Conservation (phyloP, 2,329 filamentous ascomycete genomes). For the Colletotrichum cereale region DNA sequence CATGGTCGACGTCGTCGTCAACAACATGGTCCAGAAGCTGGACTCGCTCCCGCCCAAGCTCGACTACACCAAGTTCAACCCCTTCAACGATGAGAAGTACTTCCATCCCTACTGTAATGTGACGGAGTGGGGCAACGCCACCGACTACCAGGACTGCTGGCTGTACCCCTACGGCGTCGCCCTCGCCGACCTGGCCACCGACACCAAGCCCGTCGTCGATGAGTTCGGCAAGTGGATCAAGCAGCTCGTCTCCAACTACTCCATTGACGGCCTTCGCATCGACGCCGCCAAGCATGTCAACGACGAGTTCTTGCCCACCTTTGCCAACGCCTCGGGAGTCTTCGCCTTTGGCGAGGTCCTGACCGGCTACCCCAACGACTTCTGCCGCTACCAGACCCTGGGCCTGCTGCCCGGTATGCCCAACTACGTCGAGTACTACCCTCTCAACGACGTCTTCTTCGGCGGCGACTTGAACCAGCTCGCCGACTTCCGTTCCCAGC, state of each 20-base stretch:
- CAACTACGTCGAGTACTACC: slow-evolving; percentile 68
- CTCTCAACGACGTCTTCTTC: slow-evolving; percentile 31
- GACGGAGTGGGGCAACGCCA: slow-evolving; percentile 65
- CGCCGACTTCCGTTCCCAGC: slow-evolving; percentile 41
- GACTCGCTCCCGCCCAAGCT: slow-evolving; percentile 61
- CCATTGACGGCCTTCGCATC: slow-evolving; percentile 71
- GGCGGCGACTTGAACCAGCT: slow-evolving; percentile 48
- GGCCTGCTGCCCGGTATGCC: slow-evolving; percentile 68
- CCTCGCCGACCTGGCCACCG: slow-evolving; percentile 73
- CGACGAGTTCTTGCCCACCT: slow-evolving; percentile 68
- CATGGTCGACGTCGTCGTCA: slow-evolving; percentile 68
- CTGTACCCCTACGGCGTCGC: slow-evolving; percentile 66
- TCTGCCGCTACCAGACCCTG: slow-evolving; percentile 68
- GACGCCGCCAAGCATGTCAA: slow-evolving; percentile 75
- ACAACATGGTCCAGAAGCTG: slow-evolving; percentile 58
- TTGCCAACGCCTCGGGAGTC: slow-evolving; percentile 66
- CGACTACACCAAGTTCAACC: slow-evolving; percentile 43
- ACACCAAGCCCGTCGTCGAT: slow-evolving; percentile 58
- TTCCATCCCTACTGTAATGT: slow-evolving; percentile 73
- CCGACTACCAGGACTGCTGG: slow-evolving; percentile 68
- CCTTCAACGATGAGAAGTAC: slow-evolving; percentile 65
- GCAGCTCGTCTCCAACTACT: slow-evolving; percentile 69
- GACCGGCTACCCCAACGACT: slow-evolving; percentile 63
- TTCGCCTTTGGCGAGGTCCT: slow-evolving; percentile 74
- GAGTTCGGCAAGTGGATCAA: slow-evolving; percentile 70